Evolutionary conservation across 805 yeast species (phyloP).

Genomic region (Yarrowia sp.): DNA sequence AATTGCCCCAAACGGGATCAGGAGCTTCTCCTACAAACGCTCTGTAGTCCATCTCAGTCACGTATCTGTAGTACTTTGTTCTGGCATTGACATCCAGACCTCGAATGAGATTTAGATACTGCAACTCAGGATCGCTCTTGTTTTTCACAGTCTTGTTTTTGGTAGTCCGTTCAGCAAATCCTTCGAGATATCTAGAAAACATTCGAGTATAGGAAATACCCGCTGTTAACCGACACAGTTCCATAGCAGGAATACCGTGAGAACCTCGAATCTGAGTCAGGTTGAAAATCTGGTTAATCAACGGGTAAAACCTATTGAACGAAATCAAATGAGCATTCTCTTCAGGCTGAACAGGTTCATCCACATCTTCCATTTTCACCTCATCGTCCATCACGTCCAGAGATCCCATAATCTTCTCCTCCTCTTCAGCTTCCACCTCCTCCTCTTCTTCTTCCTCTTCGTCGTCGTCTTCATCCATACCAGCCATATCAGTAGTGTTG

Average conservation of each 20-base stretch:
- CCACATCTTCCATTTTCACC: constrained; percentile 29
- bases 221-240: constrained; percentile 48
- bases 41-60: constrained; percentile 46
- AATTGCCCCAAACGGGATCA: constrained; percentile 37
- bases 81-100: constrained; percentile 74
- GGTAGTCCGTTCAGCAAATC: constrained; percentile 43
- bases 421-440: constrained; percentile 34
- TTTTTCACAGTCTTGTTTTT: constrained; percentile 32
- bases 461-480: constrained; percentile 36
- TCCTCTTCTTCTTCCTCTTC: constrained; percentile 34
- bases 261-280: constrained; percentile 44
- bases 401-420: constrained; percentile 32
- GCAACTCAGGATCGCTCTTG: constrained; percentile 38
- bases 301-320: constrained; percentile 58
- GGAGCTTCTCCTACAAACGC: constrained; percentile 37
- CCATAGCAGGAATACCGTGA: constrained; percentile 61
- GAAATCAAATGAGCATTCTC: constrained; percentile 1
- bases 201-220: constrained; percentile 58
- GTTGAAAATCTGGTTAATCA: constrained; percentile 62
- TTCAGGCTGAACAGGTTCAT: neutral
- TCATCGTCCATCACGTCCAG: constrained; percentile 21
- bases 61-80: constrained; percentile 65
- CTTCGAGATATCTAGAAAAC: constrained; percentile 51
- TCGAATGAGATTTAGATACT: constrained; percentile 49
- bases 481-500: constrained; percentile 38